These are phyloP conservation scores for Fabrea salina DNA, from an alignment of 169 alveolate species.

Conservation along the genomic window DNA sequence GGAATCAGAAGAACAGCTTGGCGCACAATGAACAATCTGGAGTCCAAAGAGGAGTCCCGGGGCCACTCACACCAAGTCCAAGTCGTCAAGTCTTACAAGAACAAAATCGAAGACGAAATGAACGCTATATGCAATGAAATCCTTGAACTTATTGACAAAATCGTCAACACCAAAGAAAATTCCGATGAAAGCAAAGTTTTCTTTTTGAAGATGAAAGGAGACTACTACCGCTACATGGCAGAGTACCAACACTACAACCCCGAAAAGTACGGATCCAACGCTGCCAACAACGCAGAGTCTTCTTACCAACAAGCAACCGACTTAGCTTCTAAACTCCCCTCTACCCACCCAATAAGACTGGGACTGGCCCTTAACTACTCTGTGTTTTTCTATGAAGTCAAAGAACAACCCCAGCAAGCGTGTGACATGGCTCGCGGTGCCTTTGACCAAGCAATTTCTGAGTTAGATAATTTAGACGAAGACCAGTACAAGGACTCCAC, in stretches of 20 bases:
- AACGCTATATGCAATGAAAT: slow-evolving; percentile 10
- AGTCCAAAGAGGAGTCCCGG: slow-evolving; percentile 59
- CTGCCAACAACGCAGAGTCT: slow-evolving; percentile 94
- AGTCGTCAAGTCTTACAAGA: slow-evolving; percentile 52
- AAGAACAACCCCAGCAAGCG: slow-evolving; percentile 97
- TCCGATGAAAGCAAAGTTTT: slow-evolving; percentile 91
- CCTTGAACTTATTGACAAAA: neutral
- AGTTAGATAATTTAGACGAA: slow-evolving; percentile 92
- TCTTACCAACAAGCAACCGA: slow-evolving; percentile 96
- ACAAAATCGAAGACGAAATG: slow-evolving; percentile 25
- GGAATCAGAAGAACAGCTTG: slow-evolving; percentile 81
- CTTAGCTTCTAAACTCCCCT: slow-evolving; percentile 92
- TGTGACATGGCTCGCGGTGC: slow-evolving; percentile 97
- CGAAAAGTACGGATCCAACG: slow-evolving; percentile 91
- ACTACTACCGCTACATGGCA: slow-evolving; percentile 83
- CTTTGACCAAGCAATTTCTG: slow-evolving; percentile 95
- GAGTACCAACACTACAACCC: slow-evolving; percentile 87
- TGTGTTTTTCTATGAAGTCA: slow-evolving; percentile 98
- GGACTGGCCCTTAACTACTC: slow-evolving; percentile 98
- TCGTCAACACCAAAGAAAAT: slow-evolving; percentile 11
- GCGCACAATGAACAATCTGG: slow-evolving; percentile 75
- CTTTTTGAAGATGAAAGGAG: slow-evolving; percentile 99
- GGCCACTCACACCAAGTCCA: slow-evolving; percentile 45
- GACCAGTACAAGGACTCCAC: slow-evolving; percentile 94
- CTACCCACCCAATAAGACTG: slow-evolving; percentile 97